A percentile compares a stretch with the other conserved stretches of the same genome.
Conservation (phyloP, 768 basidiomycete species). For the Tulasnella sp. region DNA sequence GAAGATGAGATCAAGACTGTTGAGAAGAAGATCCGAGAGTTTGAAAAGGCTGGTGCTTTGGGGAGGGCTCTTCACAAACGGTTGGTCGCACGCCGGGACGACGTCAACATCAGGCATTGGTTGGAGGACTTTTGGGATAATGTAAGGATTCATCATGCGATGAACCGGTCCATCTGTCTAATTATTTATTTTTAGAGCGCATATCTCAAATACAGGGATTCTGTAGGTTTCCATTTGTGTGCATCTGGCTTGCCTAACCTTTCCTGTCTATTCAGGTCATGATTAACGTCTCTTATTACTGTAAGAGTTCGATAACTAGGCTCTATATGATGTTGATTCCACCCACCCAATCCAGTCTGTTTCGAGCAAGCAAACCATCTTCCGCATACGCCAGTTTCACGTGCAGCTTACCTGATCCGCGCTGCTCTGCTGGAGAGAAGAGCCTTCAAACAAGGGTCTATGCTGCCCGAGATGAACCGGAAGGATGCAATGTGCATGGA, state of each 20-base stretch:
- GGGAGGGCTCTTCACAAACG: constrained; percentile 43
- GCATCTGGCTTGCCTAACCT: background rate
- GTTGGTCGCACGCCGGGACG: constrained; percentile 42
- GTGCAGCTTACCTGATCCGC: constrained; percentile 62
- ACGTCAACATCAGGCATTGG: constrained; percentile 59
- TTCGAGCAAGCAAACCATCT: constrained; percentile 54
- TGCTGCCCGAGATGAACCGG: constrained; percentile 53
- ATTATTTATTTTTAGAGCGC: constrained; percentile 25
- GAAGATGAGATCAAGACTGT: constrained; percentile 45
- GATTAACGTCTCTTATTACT: constrained; percentile 91
- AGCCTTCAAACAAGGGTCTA: constrained; percentile 50
- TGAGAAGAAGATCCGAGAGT: constrained; percentile 54
- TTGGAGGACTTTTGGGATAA: constrained; percentile 95
- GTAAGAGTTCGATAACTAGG: constrained; percentile 31
- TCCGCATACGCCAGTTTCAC: constrained; percentile 42
- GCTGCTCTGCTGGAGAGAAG: constrained; percentile 65
- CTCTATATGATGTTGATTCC: background rate
- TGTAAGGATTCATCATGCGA: background rate
- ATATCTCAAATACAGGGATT: constrained; percentile 79
- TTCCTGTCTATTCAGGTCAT: constrained; percentile 40
- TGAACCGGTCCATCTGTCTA: no score
- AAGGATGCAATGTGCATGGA: constrained; percentile 77
- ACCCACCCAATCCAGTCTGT: constrained; percentile 43
- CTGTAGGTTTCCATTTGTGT: constrained; percentile 31
- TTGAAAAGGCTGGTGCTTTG: constrained; percentile 35